Evolutionary conservation across 768 basidiomycete genomes (phyloP), one percentile per base, ranked within the genome.

Genomic region (Pulveroboletus sp.): DNA sequence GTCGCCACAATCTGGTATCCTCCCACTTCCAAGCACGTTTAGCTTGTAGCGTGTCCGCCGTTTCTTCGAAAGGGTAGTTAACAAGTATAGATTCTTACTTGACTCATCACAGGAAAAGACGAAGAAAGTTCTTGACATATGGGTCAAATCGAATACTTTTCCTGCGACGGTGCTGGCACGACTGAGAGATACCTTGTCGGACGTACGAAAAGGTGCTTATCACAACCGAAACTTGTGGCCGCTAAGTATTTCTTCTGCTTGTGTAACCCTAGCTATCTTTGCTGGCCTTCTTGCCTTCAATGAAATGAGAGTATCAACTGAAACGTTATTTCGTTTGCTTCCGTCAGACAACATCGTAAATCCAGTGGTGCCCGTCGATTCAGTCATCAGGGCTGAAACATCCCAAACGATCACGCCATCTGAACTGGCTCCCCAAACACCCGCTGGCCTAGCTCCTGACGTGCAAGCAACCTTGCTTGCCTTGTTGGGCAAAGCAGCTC

Each of bases 51-150:
- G 60, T 57, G 45, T 65, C 51, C 57, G 47, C 35, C 30, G 43
- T 53, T 35, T 49, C 42, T 43, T 7, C 30, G 22, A 60, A 65
- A 63, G 61, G 64, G 62, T 69, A 71, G 75, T 80, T 51, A 70
- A 81, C 76, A 54, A 50, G 55, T 55, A 59, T 57, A 54, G 48
- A 47, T 64, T 64, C 60, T 69, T 67, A 68, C 63, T 56, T 62
- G 63, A 63, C 60, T 71, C 53, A 64, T 51, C 65, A 70, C 76
- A 97, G 94, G 95, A 96, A 76, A 99, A 99, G 74, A 80, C 89
- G 39, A 86, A 87, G 77, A 98, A 98, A 71, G 84, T 99, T 63
- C 82, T 95, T 70, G 96, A 97, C 73, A 97, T 99, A 63, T 99
- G 95, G 95, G 79, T 78, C 62, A 95, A 94, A 70, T 81, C 83